Percentiles rank a stretch among this genome's conserved stretches.
These are phyloP conservation scores for Acanthamoeba divionensis DNA, from an alignment of 208 protist species.

Conservation along the genomic window DNA sequence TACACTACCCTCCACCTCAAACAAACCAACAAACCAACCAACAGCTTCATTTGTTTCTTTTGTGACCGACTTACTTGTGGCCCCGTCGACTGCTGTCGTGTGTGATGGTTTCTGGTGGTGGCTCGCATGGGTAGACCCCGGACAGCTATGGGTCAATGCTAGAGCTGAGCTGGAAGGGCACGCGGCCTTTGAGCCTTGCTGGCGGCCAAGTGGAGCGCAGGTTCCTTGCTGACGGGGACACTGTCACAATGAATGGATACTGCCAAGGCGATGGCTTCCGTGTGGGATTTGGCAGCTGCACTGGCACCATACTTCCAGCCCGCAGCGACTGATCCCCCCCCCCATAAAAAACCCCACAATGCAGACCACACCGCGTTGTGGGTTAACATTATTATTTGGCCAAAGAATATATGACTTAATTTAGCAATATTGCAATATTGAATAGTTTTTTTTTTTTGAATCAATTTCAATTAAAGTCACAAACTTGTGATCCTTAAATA, in stretches of 20 bases:
- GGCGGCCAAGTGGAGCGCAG: conserved; percentile 71
- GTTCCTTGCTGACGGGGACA: conserved; percentile 87
- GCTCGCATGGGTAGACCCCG: conserved; percentile 36
- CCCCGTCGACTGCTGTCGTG: neutral
- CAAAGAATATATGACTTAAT: too few species aligned
- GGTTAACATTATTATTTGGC: too few species aligned
- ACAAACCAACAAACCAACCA: too few species aligned
- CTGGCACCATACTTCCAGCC: conserved; percentile 29
- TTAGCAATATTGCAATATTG: too few species aligned
- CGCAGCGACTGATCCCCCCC: too few species aligned
- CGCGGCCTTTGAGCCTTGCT: conserved; percentile 69
- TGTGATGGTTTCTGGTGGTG: neutral
- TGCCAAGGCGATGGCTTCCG: conserved; percentile 79
- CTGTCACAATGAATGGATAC: conserved; percentile 75
- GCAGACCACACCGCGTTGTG: too few species aligned
- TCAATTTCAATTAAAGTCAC: too few species aligned
- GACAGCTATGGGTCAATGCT: conserved; percentile 84
- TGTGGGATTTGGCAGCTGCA: conserved; percentile 80
- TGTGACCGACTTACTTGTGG: neutral
- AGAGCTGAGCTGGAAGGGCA: conserved; percentile 83
- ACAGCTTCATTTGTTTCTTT: neutral
- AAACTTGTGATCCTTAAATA: too few species aligned
- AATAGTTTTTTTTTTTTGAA: too few species aligned
- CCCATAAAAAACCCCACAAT: too few species aligned
- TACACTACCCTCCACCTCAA: neutral